Conservation (phyloP, 2,329 filamentous ascomycete species). For the Talaromyces rugulosus region DNA sequence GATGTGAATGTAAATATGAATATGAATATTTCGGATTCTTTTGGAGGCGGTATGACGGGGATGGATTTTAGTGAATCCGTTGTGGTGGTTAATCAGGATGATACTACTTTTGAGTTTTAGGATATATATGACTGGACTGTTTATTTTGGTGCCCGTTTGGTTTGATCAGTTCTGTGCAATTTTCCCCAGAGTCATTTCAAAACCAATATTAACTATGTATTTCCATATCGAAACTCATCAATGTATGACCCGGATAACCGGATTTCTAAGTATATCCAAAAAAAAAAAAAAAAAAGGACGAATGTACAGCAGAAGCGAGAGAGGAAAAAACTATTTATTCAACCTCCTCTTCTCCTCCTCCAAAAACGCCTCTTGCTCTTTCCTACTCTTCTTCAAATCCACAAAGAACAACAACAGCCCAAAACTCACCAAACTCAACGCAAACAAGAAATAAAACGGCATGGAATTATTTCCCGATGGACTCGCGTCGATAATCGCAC, state of each 20-base stretch:
- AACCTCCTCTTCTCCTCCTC: slow-evolving; percentile 24
- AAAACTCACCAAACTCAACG: slow-evolving; percentile 54
- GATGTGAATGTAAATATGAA: slow-evolving; percentile 7
- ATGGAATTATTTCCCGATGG: slow-evolving; percentile 53
- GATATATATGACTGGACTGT: neutral
- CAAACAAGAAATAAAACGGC: slow-evolving; percentile 65
- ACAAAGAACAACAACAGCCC: slow-evolving; percentile 52
- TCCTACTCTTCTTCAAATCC: slow-evolving; percentile 57
- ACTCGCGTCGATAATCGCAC: slow-evolving; percentile 63
- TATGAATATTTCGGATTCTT: neutral
- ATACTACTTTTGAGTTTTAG: neutral
- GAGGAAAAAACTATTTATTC: neutral
- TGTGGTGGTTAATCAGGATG: neutral
- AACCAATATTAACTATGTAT: too few relatives aligned
- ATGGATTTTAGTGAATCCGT: neutral
- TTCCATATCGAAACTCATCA: too few relatives aligned
- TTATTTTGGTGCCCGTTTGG: neutral
- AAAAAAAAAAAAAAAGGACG: neutral
- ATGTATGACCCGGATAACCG: neutral
- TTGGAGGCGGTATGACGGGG: neutral
- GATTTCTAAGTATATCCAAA: neutral
- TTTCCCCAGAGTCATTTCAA: too few relatives aligned
- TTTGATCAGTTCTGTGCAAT: too few relatives aligned
- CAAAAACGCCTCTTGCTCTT: slow-evolving; percentile 57
- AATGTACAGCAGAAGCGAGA: too few relatives aligned